phyloP scores from a whole-genome alignment of 768 basidiomycete genomes.

The Agaricus subrufescens region DNA sequence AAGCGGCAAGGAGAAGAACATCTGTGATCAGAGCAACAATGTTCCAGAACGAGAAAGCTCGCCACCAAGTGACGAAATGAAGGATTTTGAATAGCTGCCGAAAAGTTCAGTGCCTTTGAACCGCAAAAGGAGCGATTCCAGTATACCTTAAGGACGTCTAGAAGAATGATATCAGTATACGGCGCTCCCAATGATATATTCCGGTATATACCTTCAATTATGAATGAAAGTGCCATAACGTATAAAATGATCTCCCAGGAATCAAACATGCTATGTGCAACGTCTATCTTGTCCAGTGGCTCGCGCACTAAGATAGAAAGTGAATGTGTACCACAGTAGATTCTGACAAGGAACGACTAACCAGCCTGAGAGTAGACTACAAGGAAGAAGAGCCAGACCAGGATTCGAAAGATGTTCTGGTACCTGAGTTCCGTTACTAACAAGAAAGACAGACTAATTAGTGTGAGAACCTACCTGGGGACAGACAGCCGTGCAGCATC shows the following conservation, averaged over 20 bases:
- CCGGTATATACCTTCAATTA: conserved; percentile 64
- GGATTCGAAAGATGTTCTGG: conserved; percentile 78
- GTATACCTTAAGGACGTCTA: conserved; percentile 53
- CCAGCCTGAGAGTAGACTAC: conserved; percentile 82
- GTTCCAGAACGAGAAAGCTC: conserved; percentile 82
- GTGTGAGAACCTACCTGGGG: conserved; percentile 46
- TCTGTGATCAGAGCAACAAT: conserved; percentile 69
- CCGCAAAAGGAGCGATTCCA: background rate
- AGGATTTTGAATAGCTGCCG: conserved; percentile 65
- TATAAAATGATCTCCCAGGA: conserved; percentile 81
- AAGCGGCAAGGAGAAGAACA: conserved; percentile 66
- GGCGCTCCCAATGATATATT: background rate
- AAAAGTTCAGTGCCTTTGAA: background rate
- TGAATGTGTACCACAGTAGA: background rate
- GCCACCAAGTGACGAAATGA: conserved; percentile 64
- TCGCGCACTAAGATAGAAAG: conserved; percentile 50
- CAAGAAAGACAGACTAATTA: background rate
- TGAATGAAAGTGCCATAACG: conserved; percentile 69
- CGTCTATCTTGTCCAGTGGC: conserved; percentile 68
- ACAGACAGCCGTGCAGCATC: conserved; percentile 77
- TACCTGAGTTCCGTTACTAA: conserved; percentile 42
- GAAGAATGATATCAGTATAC: background rate
- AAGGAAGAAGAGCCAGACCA: conserved; percentile 76
- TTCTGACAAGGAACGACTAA: conserved; percentile 22
- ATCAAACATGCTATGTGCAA: conserved; percentile 53